A percentile compares a stretch with the other conserved stretches of the same genome.
Evolutionary conservation across 148 eudicot species (phyloP).

Genomic region (Persicaria tinctoria): DNA sequence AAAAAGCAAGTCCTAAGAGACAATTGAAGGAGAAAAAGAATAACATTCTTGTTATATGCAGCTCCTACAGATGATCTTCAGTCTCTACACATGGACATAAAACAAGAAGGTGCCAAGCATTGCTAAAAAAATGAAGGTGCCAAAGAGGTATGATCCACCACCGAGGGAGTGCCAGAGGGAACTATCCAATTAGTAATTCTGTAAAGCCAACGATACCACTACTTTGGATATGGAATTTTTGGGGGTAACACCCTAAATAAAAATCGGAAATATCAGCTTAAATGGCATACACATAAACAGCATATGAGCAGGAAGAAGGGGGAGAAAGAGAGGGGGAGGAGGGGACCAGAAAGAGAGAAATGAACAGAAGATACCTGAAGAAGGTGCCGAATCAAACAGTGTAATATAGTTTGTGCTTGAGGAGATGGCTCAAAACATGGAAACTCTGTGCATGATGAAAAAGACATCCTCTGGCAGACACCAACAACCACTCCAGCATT

Average conservation of each 20-base stretch:
- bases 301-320: constrained; percentile 1
- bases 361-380: constrained; percentile 57
- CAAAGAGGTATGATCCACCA: neutral
- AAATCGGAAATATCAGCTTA: neutral
- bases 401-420: constrained; percentile 95
- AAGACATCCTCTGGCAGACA: constrained; percentile 93
- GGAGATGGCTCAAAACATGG: constrained; percentile 99
- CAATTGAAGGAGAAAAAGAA: neutral
- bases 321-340: neutral
- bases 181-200: neutral
- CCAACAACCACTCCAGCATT: constrained; percentile 97
- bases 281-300: neutral
- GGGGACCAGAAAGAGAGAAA: neutral
- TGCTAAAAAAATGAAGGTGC: neutral
- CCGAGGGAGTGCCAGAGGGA: neutral
- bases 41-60: neutral
- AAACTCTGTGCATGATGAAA: constrained; percentile 92
- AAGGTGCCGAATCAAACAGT: constrained; percentile 91
- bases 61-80: neutral
- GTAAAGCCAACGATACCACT: neutral
- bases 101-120: neutral
- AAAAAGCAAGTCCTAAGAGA: neutral
- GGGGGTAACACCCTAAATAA: neutral
- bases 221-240: neutral
- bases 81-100: neutral